Evolutionary conservation across 2,329 filamentous ascomycete species (phyloP), one percentile per base, ranked within the genome.

Genomic region (Blumeria hordei): DNA sequence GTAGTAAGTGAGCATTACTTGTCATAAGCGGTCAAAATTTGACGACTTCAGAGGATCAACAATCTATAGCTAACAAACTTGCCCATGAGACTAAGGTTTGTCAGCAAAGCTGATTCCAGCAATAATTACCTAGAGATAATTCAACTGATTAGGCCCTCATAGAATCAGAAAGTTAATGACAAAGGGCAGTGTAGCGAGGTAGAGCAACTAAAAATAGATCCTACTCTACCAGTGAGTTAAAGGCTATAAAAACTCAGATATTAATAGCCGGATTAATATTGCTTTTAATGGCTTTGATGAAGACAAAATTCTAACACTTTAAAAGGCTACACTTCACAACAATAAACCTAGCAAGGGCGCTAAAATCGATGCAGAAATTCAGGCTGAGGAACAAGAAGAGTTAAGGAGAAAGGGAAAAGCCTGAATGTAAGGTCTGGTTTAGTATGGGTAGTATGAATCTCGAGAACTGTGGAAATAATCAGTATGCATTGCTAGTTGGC

Each of bases 311-410:
- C 34, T 53, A 53, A 53, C 39, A 52, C 10, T 9, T 10, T 43
- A n/a, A 37, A 43, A 68, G 77, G 83, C 82, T 55, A 75, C 69
- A 60, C 64, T 72, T 59, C 82, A 88, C 64, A 82, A 82, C 57
- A 87, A 87, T 65, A 74, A 86, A 69, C 83, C 83, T 1, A 83
- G 78, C 18, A 77, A 72, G 63, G 83, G 83, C 16, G 83, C 83
- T 28, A 76, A 83, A 72, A 74, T 86, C 56, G 83, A 88, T 66
- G 76, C 83, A 56, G 65, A 83, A 67, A 60, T 88, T 50, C 70
- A 75, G 63, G 75, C 76, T 4, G 83, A 87, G 62, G 83, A 88
- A 57, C 76, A 83, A 63, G 76, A 74, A 60, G 68, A 74, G 55
- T 63, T 86, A 58, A 74, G 72, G 65, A 85, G 84, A 72, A 75